These are phyloP conservation scores for Mollisiaceae sp. DNA, from an alignment of 2,329 filamentous ascomycete genomes.

Conservation along the genomic window DNA sequence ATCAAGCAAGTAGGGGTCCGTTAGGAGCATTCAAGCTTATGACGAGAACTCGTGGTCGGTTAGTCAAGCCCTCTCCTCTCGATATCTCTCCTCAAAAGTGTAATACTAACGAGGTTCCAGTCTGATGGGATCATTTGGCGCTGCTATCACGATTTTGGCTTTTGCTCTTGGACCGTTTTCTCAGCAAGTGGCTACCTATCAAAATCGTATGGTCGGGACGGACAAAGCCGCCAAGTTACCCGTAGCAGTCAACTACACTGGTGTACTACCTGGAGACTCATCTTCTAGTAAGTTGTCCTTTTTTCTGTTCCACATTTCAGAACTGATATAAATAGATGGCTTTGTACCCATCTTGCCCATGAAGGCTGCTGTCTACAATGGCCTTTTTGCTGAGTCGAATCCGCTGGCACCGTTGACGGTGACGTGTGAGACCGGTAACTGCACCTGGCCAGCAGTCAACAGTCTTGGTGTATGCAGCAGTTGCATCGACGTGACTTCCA, in stretches of 20 bases:
- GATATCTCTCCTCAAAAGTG: not conserved
- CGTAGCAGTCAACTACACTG: slow-evolving; percentile 12
- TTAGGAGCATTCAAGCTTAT: slow-evolving; percentile 12
- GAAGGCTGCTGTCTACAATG: slow-evolving; percentile 17
- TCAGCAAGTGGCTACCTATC: slow-evolving; percentile 18
- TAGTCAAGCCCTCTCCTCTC: not conserved
- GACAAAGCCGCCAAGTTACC: slow-evolving; percentile 11
- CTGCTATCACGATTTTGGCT: slow-evolving; percentile 11
- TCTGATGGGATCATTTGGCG: slow-evolving; percentile 10
- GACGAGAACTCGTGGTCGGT: slow-evolving; percentile 7
- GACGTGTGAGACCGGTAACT: slow-evolving; percentile 15
- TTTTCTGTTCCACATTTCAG: too few relatives aligned
- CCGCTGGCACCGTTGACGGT: slow-evolving; percentile 2
- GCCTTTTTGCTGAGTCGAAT: slow-evolving; percentile 14
- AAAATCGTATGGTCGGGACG: slow-evolving; percentile 11
- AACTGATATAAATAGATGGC: slow-evolving; percentile 4
- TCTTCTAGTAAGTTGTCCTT: slow-evolving; percentile 1
- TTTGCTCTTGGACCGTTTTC: slow-evolving; percentile 16
- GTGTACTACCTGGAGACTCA: slow-evolving; percentile 12
- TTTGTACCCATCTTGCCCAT: slow-evolving; percentile 17
- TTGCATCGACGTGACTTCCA: slow-evolving; percentile 8
- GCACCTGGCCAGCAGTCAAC: slow-evolving; percentile 16
- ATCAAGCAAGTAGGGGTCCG: slow-evolving; percentile 18
- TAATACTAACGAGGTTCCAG: not conserved
- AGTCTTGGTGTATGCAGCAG: slow-evolving; percentile 15